Base-by-base conservation (phyloP, 257 asterid genomes). In the Plectranthus barbatus region DNA sequence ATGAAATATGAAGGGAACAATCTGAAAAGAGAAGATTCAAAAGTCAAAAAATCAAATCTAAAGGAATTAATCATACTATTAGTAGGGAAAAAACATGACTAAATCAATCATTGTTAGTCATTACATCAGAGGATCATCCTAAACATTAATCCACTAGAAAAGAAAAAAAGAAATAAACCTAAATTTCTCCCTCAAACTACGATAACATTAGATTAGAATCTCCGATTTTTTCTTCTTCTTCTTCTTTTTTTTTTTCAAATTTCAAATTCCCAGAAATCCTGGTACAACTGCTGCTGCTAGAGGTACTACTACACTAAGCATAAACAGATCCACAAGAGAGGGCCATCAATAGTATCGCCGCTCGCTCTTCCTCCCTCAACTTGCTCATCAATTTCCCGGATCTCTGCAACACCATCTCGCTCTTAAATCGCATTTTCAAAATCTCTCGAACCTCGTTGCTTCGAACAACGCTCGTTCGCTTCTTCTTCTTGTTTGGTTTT, bases 331-430 rank as follows among this genome's bases (percentile, higher is more conserved):
- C 96, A 44, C 86, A 83, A 5, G 96, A 86, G 6, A 92, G 78
- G 15, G 97, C 90, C 98, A 88, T 84, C 80, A 92, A 71, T 12
- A 88, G 75, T 5, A 88, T 29, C 18, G 98, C 98, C 52, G 98
- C 98, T 44, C 76, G 81, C 40, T 92, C 98, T 52, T 92, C 95
- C 67, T 91, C 98, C 36, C 85, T 76, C 76, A 90, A 74, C 50
- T 78, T 76, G 71, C 79, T 77, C 86, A 79, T 34, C 62, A 79
- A 67, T 49, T 81, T 83, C 1, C 84, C 78, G 5, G 84, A 84
- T 77, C 84, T 80, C 76, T 59, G 79, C 59, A 71, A 51, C 63
- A 81, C 69, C 56, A 72, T 29, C 33, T 78, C 89, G 18, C 79
- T 77, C 0, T 83, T 83, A 56, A 83, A 71, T 76, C 81, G 82